Percentiles rank a stretch among this genome's conserved stretches.
Evolutionary conservation across 2,329 filamentous ascomycete species (phyloP).

Genomic region (Teratosphaeria epicoccoides): DNA sequence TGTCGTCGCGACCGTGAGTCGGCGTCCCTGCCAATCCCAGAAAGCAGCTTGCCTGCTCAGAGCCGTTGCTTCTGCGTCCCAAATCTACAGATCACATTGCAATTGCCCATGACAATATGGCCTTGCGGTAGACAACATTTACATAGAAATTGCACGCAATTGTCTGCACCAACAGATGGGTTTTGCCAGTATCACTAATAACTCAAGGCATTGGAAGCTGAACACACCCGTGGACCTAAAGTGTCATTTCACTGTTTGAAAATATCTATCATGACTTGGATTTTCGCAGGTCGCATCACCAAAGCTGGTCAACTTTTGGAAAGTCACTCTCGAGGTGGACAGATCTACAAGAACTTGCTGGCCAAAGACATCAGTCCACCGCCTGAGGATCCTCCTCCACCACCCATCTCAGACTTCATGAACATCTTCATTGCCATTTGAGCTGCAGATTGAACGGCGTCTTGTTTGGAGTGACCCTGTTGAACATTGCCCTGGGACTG

Average conservation of each 20-base stretch:
- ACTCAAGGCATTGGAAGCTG: not conserved
- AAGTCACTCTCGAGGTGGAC: not conserved
- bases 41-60: not conserved
- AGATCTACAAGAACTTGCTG: conserved; percentile 45
- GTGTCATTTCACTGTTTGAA: not conserved
- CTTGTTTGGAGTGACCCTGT: conserved; percentile 62
- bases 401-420: conserved; percentile 58
- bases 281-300: not conserved
- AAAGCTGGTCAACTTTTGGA: not conserved
- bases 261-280: not conserved
- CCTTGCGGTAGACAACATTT: too few relatives aligned
- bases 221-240: too few relatives aligned
- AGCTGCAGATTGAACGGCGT: conserved; percentile 64
- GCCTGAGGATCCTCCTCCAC: conserved; percentile 32
- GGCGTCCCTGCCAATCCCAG: not conserved
- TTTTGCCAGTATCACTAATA: not conserved
- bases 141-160: too few relatives aligned
- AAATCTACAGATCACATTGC: not conserved
- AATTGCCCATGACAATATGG: too few relatives aligned
- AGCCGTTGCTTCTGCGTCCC: not conserved
- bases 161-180: not conserved
- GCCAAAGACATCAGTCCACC: conserved; percentile 47
- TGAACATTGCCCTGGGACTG: conserved; percentile 40
- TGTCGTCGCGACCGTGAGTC: not conserved
- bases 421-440: conserved; percentile 89